Base-by-base conservation (phyloP, 78 protist species). In the Isochrysis galbana region DNA sequence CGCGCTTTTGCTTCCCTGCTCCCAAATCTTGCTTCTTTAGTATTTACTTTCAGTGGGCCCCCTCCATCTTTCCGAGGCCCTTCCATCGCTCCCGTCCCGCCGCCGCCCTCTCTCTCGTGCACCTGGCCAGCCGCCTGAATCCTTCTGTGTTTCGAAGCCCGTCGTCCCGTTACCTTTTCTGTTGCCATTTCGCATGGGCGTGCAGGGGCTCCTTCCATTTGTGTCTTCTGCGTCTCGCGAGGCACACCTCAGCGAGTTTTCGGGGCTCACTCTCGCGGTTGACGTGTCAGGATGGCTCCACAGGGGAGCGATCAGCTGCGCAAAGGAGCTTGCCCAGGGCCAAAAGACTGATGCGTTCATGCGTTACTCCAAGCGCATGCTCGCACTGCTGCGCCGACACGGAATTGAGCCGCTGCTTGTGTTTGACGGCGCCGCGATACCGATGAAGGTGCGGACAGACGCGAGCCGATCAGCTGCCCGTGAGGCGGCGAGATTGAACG, bases 261-360 rank as follows among this genome's bases (percentile, higher is more conserved):
- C 82, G 4, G 97, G 96, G 1, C 61, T 88, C 89, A 25, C 91
- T 1, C 97, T 96, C 2, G 99, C 97, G 22, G 89, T 97, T n/a
- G 99, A 98, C 61, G 97, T 95, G 23, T 98, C 94, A 26, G 32
- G 89, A 46, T 97, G 99, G 99, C 93, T 98, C 34, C 98, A 98
- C 77, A 51, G 92, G 23, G 98, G 96, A 2, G 97, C 95, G 32
- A 95, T 70, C 87, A 36, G 92, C 23, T 98, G 98, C 67, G 95
- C 96, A 22, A 42, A n/a, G n/a, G 97, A 96, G 87, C 89, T 98
- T 1, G 87, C 91, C 80, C 26, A 45, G 22, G 94, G 93, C 67
- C 45, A 25, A 32, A 95, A 94, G 26, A 94, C 98, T 2, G 77
- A 39, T 47, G 39, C n/a, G 92, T 97, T 42, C 87, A 1, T 45